Evolutionary conservation across 495 filamentous ascomycete species (phyloP).

Genomic region (Gamarada debralockiae): DNA sequence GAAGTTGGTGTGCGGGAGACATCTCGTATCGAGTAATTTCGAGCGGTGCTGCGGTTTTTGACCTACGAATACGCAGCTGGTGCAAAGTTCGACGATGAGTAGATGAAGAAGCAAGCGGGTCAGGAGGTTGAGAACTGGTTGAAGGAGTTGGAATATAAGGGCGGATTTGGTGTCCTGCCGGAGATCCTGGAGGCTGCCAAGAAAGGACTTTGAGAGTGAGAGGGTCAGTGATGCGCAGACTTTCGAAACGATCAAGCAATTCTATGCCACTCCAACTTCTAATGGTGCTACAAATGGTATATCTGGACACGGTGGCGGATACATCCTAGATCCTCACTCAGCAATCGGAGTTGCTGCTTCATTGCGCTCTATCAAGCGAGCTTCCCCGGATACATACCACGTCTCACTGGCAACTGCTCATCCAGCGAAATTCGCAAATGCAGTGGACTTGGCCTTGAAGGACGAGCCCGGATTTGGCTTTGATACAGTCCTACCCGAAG

Average conservation of each 20-base stretch:
- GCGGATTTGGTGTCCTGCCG: slow-evolving; percentile 73
- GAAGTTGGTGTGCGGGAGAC: slow-evolving; percentile 78
- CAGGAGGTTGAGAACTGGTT: slow-evolving; percentile 69
- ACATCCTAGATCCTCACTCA: slow-evolving; percentile 89
- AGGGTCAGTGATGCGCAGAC: slow-evolving; percentile 78
- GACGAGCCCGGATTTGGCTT: slow-evolving; percentile 66
- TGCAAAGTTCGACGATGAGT: slow-evolving; percentile 49
- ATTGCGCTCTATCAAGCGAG: slow-evolving; percentile 54
- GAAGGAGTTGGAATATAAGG: slow-evolving; percentile 66
- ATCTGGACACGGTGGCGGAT: slow-evolving; percentile 41
- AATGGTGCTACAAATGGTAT: slow-evolving; percentile 12
- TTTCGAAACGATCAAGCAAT: slow-evolving; percentile 62
- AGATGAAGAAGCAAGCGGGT: slow-evolving; percentile 56
- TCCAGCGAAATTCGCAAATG: slow-evolving; percentile 85
- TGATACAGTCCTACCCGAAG: slow-evolving; percentile 64
- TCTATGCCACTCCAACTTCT: slow-evolving; percentile 46
- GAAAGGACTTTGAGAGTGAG: slow-evolving; percentile 73
- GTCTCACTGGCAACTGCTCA: slow-evolving; percentile 89
- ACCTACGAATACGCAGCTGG: slow-evolving; percentile 46
- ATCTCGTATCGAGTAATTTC: slow-evolving; percentile 87
- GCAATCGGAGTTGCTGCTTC: slow-evolving; percentile 80
- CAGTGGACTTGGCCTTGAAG: slow-evolving; percentile 70
- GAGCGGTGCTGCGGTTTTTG: slow-evolving; percentile 95
- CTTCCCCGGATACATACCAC: slow-evolving; percentile 42
- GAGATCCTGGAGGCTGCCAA: slow-evolving; percentile 62